Base-by-base conservation (phyloP, 2,329 filamentous ascomycete species). In the Trichoderma brevicompactum region DNA sequence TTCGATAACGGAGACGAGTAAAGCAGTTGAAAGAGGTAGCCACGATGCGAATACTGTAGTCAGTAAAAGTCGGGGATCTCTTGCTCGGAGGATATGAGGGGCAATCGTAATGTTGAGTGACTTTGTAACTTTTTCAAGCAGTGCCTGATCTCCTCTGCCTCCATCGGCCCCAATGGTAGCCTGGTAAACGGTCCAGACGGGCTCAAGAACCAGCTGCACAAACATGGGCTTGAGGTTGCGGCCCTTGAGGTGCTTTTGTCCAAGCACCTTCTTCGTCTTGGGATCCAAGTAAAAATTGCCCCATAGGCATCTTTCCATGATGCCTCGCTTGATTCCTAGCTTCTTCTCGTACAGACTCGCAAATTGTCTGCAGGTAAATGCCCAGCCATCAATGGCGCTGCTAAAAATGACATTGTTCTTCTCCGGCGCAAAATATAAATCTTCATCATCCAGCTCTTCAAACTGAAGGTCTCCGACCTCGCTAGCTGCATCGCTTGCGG, bases 321-420 rank as follows among this genome's bases (percentile, higher is more conserved):
- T 79, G 32, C 87, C 88, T 53, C 94, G 86, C 79, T 97, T 98
- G 77, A 98, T 96, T 13, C 95, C 94, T 7, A 99, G 85, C 77
- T 99, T 99, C 82, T 94, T 96, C 79, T 98, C 94, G 74, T 98
- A 99, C 34, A 98, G 81, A 43, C 87, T 87, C 17, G 95, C 94
- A 75, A 99, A 99, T 73, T 99, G 95, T 58, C 93, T 87, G 56
- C 97, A 89, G 0, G 95, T 99, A 73, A 99, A 99, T 2, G 95
- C 95, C 95, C 95, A 99, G n/a, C 95, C 95, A 74, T 99, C 95
- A 65, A 97, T 90, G 66, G 95, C 95, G 75, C 94, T 98, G 80
- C 92, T 93, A 77, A 99, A 99, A 69, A 99, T 98, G 76, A 99
- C 95, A 74, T 99, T 99, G 77, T 97, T 97, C 78, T 94, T 96